Percentiles rank a stretch among this genome's conserved stretches.
phyloP scores from a whole-genome alignment of 257 asterid genomes.

The Gentiana dahurica region DNA sequence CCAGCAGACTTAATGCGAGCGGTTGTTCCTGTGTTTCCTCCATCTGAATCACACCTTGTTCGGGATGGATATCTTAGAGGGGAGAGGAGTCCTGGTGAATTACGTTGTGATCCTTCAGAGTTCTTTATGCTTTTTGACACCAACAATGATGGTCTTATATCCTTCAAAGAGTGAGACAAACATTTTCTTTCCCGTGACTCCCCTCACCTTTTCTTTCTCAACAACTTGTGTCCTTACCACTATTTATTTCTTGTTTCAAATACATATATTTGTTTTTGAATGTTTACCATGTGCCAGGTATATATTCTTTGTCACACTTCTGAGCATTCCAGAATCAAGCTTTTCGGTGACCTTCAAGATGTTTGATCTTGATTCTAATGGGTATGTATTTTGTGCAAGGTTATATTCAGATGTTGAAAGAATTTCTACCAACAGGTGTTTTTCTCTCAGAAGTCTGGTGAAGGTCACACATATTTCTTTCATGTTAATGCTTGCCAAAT shows the following conservation, averaged over 20 bases:
- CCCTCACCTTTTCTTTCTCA: not conserved
- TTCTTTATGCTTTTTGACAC: constrained; percentile 93
- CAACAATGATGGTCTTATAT: constrained; percentile 66
- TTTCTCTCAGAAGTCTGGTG: too few relatives aligned
- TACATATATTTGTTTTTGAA: not conserved
- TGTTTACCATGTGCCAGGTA: constrained; percentile 45
- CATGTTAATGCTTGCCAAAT: too few relatives aligned
- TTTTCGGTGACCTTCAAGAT: constrained; percentile 89
- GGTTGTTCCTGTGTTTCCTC: constrained; percentile 92
- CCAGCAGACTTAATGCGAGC: constrained; percentile 97
- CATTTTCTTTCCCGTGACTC: constrained; percentile 6
- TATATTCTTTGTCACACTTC: constrained; percentile 79
- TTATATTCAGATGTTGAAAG: not conserved
- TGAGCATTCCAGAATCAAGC: constrained; percentile 87
- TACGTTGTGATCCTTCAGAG: constrained; percentile 65
- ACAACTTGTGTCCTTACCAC: constrained; percentile 1
- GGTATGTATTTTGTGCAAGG: constrained; percentile 34
- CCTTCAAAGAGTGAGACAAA: constrained; percentile 59
- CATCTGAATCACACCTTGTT: constrained; percentile 77
- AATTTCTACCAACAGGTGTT: too few relatives aligned
- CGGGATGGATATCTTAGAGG: constrained; percentile 91
- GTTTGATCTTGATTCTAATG: constrained; percentile 79
- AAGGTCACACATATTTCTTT: too few relatives aligned
- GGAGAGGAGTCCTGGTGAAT: constrained; percentile 80
- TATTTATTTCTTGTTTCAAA: constrained; percentile 4